Evolutionary conservation across 768 basidiomycete species (phyloP), one percentile per base, ranked within the genome.

Genomic region (Butyriboletus loyo): DNA sequence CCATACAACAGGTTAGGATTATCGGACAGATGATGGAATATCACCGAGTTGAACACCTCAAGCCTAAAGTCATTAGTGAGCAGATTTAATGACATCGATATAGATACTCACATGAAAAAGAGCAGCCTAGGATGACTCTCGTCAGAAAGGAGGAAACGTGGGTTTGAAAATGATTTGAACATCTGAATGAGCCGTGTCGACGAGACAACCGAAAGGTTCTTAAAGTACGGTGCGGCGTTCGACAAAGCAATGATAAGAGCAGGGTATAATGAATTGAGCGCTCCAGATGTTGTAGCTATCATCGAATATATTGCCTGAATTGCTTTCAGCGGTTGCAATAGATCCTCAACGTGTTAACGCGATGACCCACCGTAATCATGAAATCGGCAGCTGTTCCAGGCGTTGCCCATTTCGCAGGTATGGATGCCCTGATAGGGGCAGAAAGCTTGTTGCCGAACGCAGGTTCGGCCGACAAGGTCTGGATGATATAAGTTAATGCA

Each of bases 101-200:
- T 11, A 41, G 30, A 25, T 25, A 69, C 83, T 55, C 56, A 92
- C 91, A 94, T 86, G 67, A 92, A 97, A 71, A 90, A 98, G 30
- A 98, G 78, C 28, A 98, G 72, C 55, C 97, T 75, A 1, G 97
- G 97, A 65, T 98, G 93, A 7, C 95, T 92, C 70, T 98, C 97
- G 56, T 98, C 97, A 3, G 90, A 86, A 19, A 99, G 72, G 31
- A 98, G 73, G 69, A 98, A 98, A 3, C 84, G 73, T 0, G 97
- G 91, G 53, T 87, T 91, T 6, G 92, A 86, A 66, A 99, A 96
- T 0, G 96, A 92, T 27, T 81, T 86, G 72, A 97, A 92, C 7
- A 98, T 79, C 68, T 97, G 93, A 32, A 95, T 67, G 7, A 99
- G 77, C 17, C 90, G 80, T 6, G 89, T 87, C 4, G 93, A 88